These are phyloP conservation scores for Neoboletus subvelutipes DNA, from an alignment of 768 basidiomycete species.

Conservation along the genomic window DNA sequence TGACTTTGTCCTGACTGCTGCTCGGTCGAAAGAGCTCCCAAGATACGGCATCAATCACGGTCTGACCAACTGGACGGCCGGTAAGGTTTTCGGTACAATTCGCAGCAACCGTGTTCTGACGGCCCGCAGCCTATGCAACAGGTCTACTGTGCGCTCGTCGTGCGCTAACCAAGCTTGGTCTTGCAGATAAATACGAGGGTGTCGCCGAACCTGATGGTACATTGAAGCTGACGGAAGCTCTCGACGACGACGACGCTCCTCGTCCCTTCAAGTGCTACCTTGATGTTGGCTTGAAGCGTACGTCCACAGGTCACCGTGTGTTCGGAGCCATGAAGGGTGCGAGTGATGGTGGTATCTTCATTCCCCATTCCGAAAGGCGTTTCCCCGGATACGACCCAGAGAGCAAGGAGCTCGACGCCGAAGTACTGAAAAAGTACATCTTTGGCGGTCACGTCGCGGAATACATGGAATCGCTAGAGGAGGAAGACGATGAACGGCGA, in stretches of 20 bases:
- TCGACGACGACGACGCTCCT: conserved; percentile 91
- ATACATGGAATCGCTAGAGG: conserved; percentile 99
- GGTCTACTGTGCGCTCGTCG: conserved; percentile 94
- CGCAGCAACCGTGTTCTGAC: background rate
- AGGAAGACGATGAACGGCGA: conserved; percentile 97
- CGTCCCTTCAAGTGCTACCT: conserved; percentile 99
- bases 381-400: conserved; percentile 98
- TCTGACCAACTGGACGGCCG: conserved; percentile 98
- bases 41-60: conserved; percentile 97
- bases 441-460: conserved; percentile 96
- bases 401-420: conserved; percentile 88
- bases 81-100: conserved; percentile 40
- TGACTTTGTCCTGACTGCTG: conserved; percentile 88
- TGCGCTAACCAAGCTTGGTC: conserved; percentile 90
- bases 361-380: conserved; percentile 96
- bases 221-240: conserved; percentile 74
- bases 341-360: conserved; percentile 94
- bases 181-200: conserved; percentile 98
- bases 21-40: conserved; percentile 88
- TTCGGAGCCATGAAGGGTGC: conserved; percentile 99
- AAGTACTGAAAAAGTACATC: conserved; percentile 97
- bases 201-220: conserved; percentile 89
- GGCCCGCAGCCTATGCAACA: conserved; percentile 81
- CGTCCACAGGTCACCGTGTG: conserved; percentile 94
- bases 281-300: conserved; percentile 97